These are phyloP conservation scores for Triticum turgidum DNA, from an alignment of 176 grass and related monocot genomes.

Conservation along the genomic window DNA sequence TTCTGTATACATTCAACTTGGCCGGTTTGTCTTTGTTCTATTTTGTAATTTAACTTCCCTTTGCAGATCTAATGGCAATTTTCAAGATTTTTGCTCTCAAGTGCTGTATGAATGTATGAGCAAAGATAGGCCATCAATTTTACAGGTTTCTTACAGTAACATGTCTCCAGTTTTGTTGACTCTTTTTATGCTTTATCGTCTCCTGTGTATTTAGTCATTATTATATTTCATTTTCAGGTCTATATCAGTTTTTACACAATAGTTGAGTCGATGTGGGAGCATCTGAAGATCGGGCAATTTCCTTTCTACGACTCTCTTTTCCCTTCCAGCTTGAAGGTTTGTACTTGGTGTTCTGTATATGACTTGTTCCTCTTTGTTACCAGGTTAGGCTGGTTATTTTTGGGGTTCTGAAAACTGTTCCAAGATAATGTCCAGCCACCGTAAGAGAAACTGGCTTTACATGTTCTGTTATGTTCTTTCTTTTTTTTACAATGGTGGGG, in stretches of 20 bases:
- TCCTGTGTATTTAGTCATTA: slow-evolving; percentile 1
- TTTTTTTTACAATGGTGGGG: not conserved
- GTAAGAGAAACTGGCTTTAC: not conserved
- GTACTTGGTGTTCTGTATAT: slow-evolving; percentile 22
- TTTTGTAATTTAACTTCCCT: slow-evolving; percentile 7
- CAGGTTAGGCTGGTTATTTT: not conserved
- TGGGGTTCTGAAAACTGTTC: not conserved
- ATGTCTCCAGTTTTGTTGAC: slow-evolving; percentile 2
- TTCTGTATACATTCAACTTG: slow-evolving; percentile 23
- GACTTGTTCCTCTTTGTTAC: slow-evolving; percentile 20
- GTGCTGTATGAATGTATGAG: slow-evolving; percentile 96
- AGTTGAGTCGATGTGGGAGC: slow-evolving; percentile 81
- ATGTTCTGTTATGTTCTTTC: not conserved
- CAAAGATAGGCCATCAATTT: slow-evolving; percentile 86
- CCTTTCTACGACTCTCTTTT: slow-evolving; percentile 83
- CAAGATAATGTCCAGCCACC: not conserved
- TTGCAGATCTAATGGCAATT: slow-evolving; percentile 77
- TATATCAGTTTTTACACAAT: slow-evolving; percentile 84
- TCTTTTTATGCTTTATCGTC: slow-evolving; percentile 14
- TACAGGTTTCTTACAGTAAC: slow-evolving; percentile 63
- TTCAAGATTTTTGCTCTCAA: slow-evolving; percentile 91
- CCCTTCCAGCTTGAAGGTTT: slow-evolving; percentile 81
- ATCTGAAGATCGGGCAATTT: slow-evolving; percentile 56
- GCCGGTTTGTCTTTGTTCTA: not conserved
- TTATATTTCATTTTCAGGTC: slow-evolving; percentile 55